Percentiles rank a stretch among this genome's conserved stretches.
Conservation (phyloP, 306 rosid genomes). For the Purshia tridentata region DNA sequence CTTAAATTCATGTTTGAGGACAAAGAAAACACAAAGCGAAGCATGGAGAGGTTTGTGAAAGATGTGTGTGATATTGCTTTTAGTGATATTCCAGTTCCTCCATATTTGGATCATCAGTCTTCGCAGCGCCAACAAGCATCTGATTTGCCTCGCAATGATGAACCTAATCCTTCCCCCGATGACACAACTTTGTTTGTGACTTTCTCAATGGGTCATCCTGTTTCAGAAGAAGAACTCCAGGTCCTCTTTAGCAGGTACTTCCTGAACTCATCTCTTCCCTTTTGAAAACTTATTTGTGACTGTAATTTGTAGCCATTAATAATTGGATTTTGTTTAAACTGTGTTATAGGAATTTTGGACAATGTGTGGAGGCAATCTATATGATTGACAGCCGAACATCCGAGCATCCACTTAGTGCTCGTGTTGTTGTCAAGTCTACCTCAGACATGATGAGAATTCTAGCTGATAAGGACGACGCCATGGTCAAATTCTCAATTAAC, state of each 20-base stretch:
- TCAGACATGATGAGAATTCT: constrained; percentile 11
- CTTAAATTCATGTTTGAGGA: not conserved
- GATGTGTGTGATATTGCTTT: constrained; percentile 15
- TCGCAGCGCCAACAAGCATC: not conserved
- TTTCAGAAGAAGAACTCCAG: constrained; percentile 10
- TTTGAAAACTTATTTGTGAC: not conserved
- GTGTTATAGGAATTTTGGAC: not conserved
- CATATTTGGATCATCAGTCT: not conserved
- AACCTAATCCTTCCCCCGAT: not conserved
- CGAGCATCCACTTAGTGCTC: not conserved
- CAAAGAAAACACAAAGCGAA: not conserved
- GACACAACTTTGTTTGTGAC: constrained; percentile 13
- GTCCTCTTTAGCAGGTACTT: not conserved
- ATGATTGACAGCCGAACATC: not conserved
- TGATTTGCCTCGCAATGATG: not conserved
- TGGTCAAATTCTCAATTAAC: not conserved
- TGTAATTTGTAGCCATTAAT: not conserved
- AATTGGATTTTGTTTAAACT: not conserved
- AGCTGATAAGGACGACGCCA: not conserved
- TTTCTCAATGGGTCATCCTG: constrained; percentile 5
- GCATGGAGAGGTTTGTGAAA: not conserved
- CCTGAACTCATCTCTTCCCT: too few relatives aligned
- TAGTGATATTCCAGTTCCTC: not conserved
- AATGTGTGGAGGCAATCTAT: not conserved
- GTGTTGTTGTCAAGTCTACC: not conserved